Evolutionary conservation across 305 asterid species (phyloP).

Genomic region (Solanum hybrid): DNA sequence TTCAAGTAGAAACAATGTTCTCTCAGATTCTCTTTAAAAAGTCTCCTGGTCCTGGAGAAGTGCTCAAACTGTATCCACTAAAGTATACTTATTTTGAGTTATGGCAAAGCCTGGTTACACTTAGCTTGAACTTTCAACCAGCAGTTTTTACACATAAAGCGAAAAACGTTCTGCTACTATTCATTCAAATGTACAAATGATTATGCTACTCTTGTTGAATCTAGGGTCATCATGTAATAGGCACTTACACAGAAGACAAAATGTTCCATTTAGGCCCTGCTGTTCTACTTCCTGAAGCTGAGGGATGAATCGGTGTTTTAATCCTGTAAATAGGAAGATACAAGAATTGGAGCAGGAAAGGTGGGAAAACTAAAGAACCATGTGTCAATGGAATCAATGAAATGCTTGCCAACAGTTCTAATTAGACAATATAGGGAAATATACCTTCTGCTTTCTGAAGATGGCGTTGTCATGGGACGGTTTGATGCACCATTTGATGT

Average conservation of each 20-base stretch:
- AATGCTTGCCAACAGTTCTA: not conserved
- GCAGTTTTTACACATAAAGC: not conserved
- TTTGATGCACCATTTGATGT: slow-evolving; percentile 25
- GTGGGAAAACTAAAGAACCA: not conserved
- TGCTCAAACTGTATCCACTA: not conserved
- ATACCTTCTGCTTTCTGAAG: slow-evolving; percentile 46
- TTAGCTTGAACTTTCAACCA: not conserved
- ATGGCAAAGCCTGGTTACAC: not conserved
- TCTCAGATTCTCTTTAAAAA: not conserved
- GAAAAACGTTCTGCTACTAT: not conserved
- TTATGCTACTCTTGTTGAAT: not conserved
- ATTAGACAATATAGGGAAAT: not conserved
- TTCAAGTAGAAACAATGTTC: not conserved
- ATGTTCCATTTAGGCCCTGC: slow-evolving; percentile 63
- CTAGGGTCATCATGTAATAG: not conserved
- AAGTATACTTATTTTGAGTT: not conserved
- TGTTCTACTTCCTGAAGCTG: slow-evolving; percentile 54
- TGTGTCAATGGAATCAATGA: not conserved
- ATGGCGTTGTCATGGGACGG: slow-evolving; percentile 37
- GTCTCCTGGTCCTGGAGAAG: not conserved
- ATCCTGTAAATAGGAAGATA: slow-evolving; percentile 31
- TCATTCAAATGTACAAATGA: not conserved
- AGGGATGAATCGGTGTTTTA: slow-evolving; percentile 35
- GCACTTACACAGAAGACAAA: slow-evolving; percentile 71
- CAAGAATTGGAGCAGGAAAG: not conserved